Conservation (phyloP, 495 filamentous ascomycete genomes). For the Penicillium lividum region DNA sequence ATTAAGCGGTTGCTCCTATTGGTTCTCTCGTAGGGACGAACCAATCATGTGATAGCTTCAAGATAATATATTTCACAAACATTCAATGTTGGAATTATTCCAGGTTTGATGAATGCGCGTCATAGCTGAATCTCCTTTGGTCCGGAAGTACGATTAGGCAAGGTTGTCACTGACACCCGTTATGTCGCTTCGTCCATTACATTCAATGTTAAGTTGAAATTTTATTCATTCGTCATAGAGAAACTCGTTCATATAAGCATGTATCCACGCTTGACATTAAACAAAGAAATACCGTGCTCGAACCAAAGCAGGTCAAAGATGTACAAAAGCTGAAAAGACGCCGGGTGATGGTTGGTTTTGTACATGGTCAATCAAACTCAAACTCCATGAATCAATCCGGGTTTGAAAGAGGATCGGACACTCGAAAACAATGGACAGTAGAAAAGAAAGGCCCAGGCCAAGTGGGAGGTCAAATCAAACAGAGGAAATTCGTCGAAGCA, state of each 20-base stretch:
- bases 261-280: not conserved
- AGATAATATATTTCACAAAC: no score
- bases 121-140: no score
- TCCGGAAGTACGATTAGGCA: no score
- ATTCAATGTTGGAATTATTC: no score
- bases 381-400: not conserved
- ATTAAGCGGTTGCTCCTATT: no score
- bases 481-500: not conserved
- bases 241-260: conserved; percentile 15
- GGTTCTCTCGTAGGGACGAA: no score
- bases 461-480: not conserved
- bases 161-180: no score
- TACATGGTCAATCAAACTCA: conserved; percentile 16
- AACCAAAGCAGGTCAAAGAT: not conserved
- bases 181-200: no score
- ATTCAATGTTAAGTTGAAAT: not conserved
- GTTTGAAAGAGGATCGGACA: not conserved
- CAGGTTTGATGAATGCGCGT: no score
- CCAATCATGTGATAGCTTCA: no score
- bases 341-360: conserved; percentile 22
- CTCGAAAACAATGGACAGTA: not conserved
- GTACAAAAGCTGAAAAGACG: conserved; percentile 1
- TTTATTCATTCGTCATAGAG: conserved; percentile 23
- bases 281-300: not conserved
- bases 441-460: not conserved